phyloP scores from a whole-genome alignment of 139 green algal species.

The Deuterostichococcus epilithicus region DNA sequence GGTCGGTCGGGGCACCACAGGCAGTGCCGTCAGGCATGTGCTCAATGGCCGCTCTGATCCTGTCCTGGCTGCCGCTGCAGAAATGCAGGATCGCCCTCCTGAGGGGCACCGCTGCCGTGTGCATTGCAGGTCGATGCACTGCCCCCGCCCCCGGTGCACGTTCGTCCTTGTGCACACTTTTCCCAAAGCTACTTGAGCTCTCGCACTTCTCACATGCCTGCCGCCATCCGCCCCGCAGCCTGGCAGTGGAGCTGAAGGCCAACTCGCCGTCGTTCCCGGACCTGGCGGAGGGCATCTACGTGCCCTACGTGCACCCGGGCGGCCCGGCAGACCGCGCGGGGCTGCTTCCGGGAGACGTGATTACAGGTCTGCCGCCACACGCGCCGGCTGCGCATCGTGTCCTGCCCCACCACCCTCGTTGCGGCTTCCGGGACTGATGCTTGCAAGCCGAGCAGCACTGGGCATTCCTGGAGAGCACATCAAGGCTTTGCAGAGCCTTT shows the following conservation, averaged over 20 bases:
- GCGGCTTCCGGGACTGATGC: background rate
- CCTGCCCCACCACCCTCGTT: background rate
- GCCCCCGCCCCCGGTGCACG: conserved; percentile 35
- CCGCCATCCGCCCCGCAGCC: too few species aligned
- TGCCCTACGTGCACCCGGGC: conserved; percentile 45
- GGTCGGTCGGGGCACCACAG: background rate
- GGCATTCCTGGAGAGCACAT: background rate
- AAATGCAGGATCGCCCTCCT: background rate
- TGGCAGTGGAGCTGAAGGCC: background rate
- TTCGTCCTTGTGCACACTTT: conserved; percentile 30
- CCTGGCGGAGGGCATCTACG: conserved; percentile 44
- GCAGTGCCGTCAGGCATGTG: background rate
- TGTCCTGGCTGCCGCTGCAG: background rate
- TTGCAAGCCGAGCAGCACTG: background rate
- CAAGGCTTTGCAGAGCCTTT: background rate
- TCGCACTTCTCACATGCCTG: background rate
- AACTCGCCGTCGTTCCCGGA: conserved; percentile 29
- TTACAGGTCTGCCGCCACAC: conserved; percentile 31
- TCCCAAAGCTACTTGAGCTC: conserved; percentile 26
- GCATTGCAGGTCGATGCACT: conserved; percentile 31
- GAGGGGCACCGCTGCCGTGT: background rate
- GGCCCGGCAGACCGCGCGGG: conserved; percentile 54
- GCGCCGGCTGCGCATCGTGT: background rate
- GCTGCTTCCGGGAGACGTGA: conserved; percentile 59
- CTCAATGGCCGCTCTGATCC: background rate